Percentiles rank a stretch among this genome's conserved stretches.
phyloP scores from a whole-genome alignment of 2,329 filamentous ascomycete species.

The Sarocladium brachiariae region DNA sequence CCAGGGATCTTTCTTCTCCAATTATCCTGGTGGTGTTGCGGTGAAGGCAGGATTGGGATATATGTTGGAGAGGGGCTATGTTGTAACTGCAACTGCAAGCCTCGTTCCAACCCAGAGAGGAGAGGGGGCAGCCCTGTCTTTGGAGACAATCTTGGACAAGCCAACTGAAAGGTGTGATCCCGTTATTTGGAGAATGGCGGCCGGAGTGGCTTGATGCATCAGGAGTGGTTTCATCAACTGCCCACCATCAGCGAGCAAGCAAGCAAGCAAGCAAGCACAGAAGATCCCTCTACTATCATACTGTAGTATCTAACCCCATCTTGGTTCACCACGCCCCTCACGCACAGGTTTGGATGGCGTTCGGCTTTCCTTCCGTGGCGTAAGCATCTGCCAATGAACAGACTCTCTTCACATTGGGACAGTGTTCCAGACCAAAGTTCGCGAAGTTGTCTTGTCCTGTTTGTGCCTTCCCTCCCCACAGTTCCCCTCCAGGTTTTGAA shows the following conservation, averaged over 20 bases:
- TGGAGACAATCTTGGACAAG: not conserved
- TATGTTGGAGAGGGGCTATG: not conserved
- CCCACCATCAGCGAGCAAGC: not conserved
- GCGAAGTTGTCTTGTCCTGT: not conserved
- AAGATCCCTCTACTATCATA: too few relatives aligned
- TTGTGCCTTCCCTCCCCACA: not conserved
- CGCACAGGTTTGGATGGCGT: not conserved
- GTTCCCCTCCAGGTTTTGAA: not conserved
- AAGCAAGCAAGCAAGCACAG: not conserved
- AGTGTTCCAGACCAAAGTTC: not conserved
- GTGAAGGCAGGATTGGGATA: not conserved
- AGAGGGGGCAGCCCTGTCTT: too few relatives aligned
- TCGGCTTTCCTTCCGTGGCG: not conserved
- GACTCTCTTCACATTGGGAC: not conserved
- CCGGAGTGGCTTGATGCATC: not conserved
- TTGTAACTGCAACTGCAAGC: not conserved
- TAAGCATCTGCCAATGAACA: not conserved
- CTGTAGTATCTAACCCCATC: too few relatives aligned
- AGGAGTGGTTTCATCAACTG: not conserved
- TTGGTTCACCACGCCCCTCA: not conserved
- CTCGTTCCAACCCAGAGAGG: not conserved
- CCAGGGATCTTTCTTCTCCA: not conserved
- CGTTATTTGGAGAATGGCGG: not conserved
- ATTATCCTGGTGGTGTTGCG: not conserved
- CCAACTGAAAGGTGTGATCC: not conserved